These are phyloP conservation scores for Colletotrichum chrysophilum DNA, from an alignment of 2,329 filamentous ascomycete species.

Conservation along the genomic window DNA sequence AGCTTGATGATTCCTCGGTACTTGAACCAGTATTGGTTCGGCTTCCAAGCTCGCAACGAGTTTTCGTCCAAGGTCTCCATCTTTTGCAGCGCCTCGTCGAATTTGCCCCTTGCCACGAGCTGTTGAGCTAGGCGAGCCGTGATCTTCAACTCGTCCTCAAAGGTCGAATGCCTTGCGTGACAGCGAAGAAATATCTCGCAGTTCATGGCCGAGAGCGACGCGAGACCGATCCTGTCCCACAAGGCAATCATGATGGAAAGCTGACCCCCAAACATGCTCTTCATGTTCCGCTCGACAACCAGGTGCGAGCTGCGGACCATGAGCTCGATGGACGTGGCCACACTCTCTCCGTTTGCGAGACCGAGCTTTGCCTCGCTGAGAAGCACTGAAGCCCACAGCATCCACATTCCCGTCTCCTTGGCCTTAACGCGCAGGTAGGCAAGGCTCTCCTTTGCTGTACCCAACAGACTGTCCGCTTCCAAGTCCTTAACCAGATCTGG, in stretches of 20 bases:
- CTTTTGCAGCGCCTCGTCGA: constrained; percentile 64
- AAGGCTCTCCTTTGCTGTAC: constrained; percentile 80
- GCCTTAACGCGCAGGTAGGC: constrained; percentile 85
- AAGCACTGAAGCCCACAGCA: constrained; percentile 80
- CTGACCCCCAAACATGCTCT: constrained; percentile 74
- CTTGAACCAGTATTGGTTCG: constrained; percentile 74
- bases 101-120: constrained; percentile 70
- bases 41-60: constrained; percentile 74
- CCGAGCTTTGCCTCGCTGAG: constrained; percentile 85
- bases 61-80: constrained; percentile 58
- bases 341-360: constrained; percentile 72
- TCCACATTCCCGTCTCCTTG: constrained; percentile 85
- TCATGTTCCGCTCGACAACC: constrained; percentile 77
- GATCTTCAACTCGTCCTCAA: constrained; percentile 82
- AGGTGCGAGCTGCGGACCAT: constrained; percentile 84
- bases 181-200: constrained; percentile 80
- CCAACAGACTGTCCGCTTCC: constrained; percentile 75
- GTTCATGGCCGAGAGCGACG: constrained; percentile 59
- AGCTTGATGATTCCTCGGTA: constrained; percentile 72
- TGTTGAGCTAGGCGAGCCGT: constrained; percentile 68
- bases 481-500: constrained; percentile 74
- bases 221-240: constrained; percentile 76
- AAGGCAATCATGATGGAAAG: constrained; percentile 75
- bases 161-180: constrained; percentile 60
- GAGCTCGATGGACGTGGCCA: constrained; percentile 71